phyloP scores from a whole-genome alignment of 345 rosid genomes.

The Pelargonium nanum region DNA sequence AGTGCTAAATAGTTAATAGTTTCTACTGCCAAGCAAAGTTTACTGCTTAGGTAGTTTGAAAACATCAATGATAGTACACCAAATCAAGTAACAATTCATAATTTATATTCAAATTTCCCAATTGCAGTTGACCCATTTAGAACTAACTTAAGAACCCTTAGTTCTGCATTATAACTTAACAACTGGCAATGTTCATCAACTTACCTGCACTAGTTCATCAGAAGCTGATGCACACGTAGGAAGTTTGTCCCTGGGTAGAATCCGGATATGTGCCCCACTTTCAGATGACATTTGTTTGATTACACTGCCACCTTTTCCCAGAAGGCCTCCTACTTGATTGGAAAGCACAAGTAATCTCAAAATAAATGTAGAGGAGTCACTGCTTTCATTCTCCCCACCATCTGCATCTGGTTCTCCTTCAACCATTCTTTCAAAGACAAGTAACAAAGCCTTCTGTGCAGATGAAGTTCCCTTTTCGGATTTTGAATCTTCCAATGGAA shows the following conservation, averaged over 20 bases:
- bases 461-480: constrained; percentile 25
- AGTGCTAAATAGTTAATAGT: not conserved
- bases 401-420: constrained; percentile 26
- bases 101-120: not conserved
- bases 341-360: constrained; percentile 51
- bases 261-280: constrained; percentile 59
- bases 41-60: not conserved
- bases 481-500: constrained; percentile 20
- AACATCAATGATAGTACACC: not conserved
- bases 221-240: constrained; percentile 39
- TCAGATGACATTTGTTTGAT: constrained; percentile 48
- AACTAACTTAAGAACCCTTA: not conserved
- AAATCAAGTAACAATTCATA: not conserved
- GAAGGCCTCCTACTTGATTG: constrained; percentile 53
- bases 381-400: constrained; percentile 26
- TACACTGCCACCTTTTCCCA: constrained; percentile 60
- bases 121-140: no score
- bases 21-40: not conserved
- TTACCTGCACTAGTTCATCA: constrained; percentile 63
- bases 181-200: not conserved
- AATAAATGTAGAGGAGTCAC: constrained; percentile 20
- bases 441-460: constrained; percentile 45
- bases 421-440: constrained; percentile 45
- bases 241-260: constrained; percentile 58
- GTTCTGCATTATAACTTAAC: not conserved